These are phyloP conservation scores for Scutellaria minor DNA, from an alignment of 257 asterid species.

Conservation along the genomic window DNA sequence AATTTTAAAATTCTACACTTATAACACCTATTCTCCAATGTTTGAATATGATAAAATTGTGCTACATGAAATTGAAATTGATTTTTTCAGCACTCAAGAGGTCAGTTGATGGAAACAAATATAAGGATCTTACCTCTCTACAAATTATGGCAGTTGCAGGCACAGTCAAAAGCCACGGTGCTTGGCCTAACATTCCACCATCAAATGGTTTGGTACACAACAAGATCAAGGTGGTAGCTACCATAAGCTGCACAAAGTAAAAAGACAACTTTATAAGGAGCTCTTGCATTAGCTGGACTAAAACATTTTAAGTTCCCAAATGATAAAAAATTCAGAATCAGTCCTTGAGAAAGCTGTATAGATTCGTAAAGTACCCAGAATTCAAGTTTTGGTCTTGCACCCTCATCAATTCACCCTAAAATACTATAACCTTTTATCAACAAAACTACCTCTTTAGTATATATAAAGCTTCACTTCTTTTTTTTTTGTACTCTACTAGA, in stretches of 20 bases:
- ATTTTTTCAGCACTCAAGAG: slow-evolving; percentile 8
- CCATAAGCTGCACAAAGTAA: slow-evolving; percentile 76
- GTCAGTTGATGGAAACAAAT: slow-evolving; percentile 14
- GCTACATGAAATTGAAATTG: slow-evolving; percentile 9
- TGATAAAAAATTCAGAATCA: neutral
- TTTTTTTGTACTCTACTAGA: neutral
- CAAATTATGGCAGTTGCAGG: slow-evolving; percentile 95
- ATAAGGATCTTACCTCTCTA: slow-evolving; percentile 73
- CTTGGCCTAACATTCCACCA: slow-evolving; percentile 68
- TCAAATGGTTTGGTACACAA: slow-evolving; percentile 85
- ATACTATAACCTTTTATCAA: neutral
- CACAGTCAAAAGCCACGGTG: slow-evolving; percentile 83
- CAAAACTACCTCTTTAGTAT: neutral
- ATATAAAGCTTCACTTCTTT: neutral
- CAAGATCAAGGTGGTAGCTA: slow-evolving; percentile 93
- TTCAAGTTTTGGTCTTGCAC: slow-evolving; percentile 19
- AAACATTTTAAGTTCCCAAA: slow-evolving; percentile 13
- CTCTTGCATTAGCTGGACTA: slow-evolving; percentile 20
- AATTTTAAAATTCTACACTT: slow-evolving; percentile 8
- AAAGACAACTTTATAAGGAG: slow-evolving; percentile 27
- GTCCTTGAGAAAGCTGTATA: slow-evolving; percentile 12
- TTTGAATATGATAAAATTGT: neutral
- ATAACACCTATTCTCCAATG: neutral
- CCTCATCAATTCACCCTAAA: slow-evolving; percentile 13
- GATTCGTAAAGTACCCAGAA: slow-evolving; percentile 3